Base-by-base conservation (phyloP, 2,329 filamentous ascomycete species). In the Penicillium sp. region DNA sequence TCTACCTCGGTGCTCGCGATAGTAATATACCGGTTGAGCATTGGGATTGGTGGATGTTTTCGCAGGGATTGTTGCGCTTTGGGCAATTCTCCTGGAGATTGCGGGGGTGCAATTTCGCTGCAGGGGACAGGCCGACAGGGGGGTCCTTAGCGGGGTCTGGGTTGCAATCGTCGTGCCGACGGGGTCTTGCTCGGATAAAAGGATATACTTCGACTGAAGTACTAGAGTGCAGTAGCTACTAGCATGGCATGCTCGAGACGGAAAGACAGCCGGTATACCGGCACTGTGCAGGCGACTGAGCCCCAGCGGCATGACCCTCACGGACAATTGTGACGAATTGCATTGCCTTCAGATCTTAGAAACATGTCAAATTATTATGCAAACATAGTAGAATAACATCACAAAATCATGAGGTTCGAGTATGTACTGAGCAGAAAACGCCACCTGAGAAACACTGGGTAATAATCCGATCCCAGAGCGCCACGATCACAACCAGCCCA, bases 11-110 rank as follows among this genome's bases (percentile, higher is more conserved):
- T 31, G 22, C 54, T 70, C 68, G 68, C 61, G 54, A 27, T 60
- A 69, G 58, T 24, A 6, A 66, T 66, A 61, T 33, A 47, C 68
- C 65, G 67, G 59, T 11, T 33, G 19, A 43, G 24, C 18, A 19
- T 39, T 56, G 36, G 66, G 67, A 70, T 70, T 70, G 69, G 69
- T 69, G 69, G 67, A 70, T 68, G 58, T 64, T 67, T 63, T 58
- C 37, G 13, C n/a, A 50, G 56, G 43, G 18, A 51, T 22, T 27
- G n/a, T 54, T 40, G 55, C 59, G 22, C 52, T 57, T 62, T 58
- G 57, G 64, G 64, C 60, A 62, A 65, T 66, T 65, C 55, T 58
- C 59, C 64, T 51, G 57, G 49, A 39, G 16, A 55, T 51, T 60
- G 55, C 58, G 50, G 56, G 56, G 51, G 56, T 49, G 58, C 46